Conservation (phyloP, 2,329 filamentous ascomycete genomes). For the Talaromyces sp. region DNA sequence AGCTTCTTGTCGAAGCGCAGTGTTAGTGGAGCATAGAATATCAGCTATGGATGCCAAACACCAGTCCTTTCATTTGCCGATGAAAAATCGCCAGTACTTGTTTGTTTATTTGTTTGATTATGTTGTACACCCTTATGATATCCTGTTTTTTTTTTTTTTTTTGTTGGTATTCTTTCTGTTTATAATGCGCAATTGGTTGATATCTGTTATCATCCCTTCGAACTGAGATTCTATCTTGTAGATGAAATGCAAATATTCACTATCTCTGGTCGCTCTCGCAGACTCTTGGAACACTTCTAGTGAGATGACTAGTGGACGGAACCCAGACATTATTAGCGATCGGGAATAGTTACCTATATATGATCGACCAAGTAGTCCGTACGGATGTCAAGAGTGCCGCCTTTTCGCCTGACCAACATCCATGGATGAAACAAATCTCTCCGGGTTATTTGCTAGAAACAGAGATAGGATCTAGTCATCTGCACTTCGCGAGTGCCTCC, state of each 20-base stretch:
- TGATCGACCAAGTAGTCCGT: not conserved
- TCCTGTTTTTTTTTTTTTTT: conserved; percentile 5
- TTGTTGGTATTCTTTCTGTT: not conserved
- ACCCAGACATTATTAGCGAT: not conserved
- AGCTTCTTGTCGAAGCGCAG: conserved; percentile 45
- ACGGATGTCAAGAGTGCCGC: too few relatives aligned
- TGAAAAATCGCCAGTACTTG: not conserved
- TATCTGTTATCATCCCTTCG: not conserved
- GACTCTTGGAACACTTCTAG: not conserved
- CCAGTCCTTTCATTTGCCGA: not conserved
- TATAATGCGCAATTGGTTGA: not conserved
- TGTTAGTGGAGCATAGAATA: conserved; percentile 28
- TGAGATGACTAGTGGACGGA: not conserved
- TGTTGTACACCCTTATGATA: conserved; percentile 14
- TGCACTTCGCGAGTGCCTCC: too few relatives aligned
- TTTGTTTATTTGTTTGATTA: not conserved
- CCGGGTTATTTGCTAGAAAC: too few relatives aligned
- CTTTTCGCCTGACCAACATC: too few relatives aligned
- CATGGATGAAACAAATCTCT: too few relatives aligned
- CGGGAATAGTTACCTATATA: not conserved
- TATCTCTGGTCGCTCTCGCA: not conserved
- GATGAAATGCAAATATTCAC: not conserved
- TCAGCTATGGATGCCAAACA: not conserved
- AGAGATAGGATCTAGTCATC: too few relatives aligned
- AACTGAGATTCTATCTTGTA: not conserved